Conservation (phyloP, 2,329 filamentous ascomycete genomes). For the Pestalotiopsis fici region DNA sequence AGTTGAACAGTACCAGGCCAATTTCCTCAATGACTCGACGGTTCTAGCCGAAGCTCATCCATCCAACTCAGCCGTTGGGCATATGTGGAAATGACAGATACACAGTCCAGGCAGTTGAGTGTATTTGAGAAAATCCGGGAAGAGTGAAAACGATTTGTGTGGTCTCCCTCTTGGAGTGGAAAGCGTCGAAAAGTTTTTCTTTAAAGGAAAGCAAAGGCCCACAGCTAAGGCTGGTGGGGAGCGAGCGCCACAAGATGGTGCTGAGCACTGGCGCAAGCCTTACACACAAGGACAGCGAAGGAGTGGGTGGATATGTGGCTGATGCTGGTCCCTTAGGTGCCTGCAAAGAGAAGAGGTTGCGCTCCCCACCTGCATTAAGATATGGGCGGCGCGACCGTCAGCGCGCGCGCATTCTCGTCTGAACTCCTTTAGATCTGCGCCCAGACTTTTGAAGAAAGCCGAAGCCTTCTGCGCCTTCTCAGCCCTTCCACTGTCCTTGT, state of each 20-base stretch:
- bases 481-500: not conserved
- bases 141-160: not conserved
- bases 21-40: too few relatives aligned
- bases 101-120: too few relatives aligned
- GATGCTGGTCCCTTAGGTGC: not conserved
- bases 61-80: too few relatives aligned
- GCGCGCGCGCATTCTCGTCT: slow-evolving; percentile 1
- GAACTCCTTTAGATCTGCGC: slow-evolving; percentile 2
- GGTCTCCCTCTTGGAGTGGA: not conserved
- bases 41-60: too few relatives aligned
- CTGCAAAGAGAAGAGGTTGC: not conserved
- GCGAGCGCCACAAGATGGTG: not conserved
- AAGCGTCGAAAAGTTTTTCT: not conserved
- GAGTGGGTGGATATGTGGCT: not conserved
- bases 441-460: not conserved
- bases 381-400: not conserved
- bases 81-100: too few relatives aligned
- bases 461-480: not conserved
- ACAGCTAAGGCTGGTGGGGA: not conserved
- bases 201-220: not conserved
- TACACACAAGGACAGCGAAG: not conserved
- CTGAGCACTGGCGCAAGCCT: not conserved
- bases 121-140: not conserved
- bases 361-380: not conserved
- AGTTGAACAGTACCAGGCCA: too few relatives aligned